Evolutionary conservation across 1,284 basidiomycete species (phyloP).

Genomic region (Xanthoconium separans): DNA sequence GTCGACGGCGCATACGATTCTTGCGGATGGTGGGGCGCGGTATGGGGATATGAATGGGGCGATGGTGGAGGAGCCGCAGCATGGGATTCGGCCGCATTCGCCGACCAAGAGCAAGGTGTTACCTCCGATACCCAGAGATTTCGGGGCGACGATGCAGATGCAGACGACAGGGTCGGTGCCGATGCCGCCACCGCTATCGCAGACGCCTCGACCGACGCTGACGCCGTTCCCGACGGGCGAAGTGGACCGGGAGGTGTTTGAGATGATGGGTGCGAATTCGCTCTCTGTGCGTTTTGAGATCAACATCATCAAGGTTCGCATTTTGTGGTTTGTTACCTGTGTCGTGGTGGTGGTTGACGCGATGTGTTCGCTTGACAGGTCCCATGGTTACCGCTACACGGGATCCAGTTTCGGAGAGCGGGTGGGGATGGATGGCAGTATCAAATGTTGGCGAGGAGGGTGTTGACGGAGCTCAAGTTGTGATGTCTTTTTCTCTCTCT

Average conservation of each 20-base stretch:
- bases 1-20: constrained; percentile 49
- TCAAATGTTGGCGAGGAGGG: constrained; percentile 93
- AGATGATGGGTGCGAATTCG: constrained; percentile 70
- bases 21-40: constrained; percentile 36
- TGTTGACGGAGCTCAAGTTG: constrained; percentile 91
- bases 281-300: constrained; percentile 92
- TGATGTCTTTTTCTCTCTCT: constrained; percentile 32
- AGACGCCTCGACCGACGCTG: constrained; percentile 33
- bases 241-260: constrained; percentile 67
- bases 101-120: constrained; percentile 57
- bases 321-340: constrained; percentile 30
- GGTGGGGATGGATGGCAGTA: constrained; percentile 98
- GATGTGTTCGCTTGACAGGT: constrained; percentile 70
- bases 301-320: constrained; percentile 92
- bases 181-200: constrained; percentile 15
- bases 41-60: constrained; percentile 27
- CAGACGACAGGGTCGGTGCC: no score
- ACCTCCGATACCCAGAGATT: constrained; percentile 73
- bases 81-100: constrained; percentile 37
- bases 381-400: constrained; percentile 91
- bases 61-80: constrained; percentile 32
- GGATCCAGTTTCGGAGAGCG: constrained; percentile 92
- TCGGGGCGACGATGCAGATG: constrained; percentile 32
- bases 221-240: constrained; percentile 57
- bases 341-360: background rate